Evolutionary conservation across 768 basidiomycete species (phyloP), one percentile per base, ranked within the genome.

Genomic region (Boletus rex-veris): DNA sequence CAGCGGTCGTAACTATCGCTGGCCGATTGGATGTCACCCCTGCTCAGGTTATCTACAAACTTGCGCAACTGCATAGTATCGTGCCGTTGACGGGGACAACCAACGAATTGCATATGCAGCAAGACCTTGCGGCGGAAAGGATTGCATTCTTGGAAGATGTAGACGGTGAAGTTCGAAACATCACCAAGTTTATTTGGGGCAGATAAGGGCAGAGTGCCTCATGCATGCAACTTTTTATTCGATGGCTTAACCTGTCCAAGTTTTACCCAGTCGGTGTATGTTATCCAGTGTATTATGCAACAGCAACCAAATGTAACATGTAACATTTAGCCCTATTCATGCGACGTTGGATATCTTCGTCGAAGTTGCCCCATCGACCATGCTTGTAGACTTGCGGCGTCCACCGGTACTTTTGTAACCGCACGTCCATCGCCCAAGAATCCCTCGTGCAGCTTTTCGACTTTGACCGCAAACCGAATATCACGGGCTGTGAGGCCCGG

Each of bases 51-150:
- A 65, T 90, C 8, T 92, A 82, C 73, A 82, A 79, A 63, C 71
- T 92, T 41, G 85, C 84, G 8, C 86, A 90, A 64, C 64, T 77
- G 24, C 76, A 80, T 53, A 84, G 80, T 3, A 78, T 93, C 56
- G 80, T 79, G 1, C 90, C 92, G 0, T 70, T 94, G 39, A 85
- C 86, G 31, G 92, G 92, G 3, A 91, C 90, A 11, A 87, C 80
- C 1, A 77, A 77, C 52, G 77, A 82, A 53, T 53, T 72, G 21
- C 88, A 91, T 58, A 90, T 90, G 84, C 69, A 72, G 36, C 81
- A 90, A 54, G 86, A 83, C 52, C 70, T 89, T 18, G 75, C 73
- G 1, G 77, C 71, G 3, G 76, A 74, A 47, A 63, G 65, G 7
- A 64, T 80, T 30, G 63, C 67, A 16, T 63, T 75, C 50, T 62